phyloP scores from a whole-genome alignment of 495 filamentous ascomycete species.

The Jackrogersella multiformis region DNA sequence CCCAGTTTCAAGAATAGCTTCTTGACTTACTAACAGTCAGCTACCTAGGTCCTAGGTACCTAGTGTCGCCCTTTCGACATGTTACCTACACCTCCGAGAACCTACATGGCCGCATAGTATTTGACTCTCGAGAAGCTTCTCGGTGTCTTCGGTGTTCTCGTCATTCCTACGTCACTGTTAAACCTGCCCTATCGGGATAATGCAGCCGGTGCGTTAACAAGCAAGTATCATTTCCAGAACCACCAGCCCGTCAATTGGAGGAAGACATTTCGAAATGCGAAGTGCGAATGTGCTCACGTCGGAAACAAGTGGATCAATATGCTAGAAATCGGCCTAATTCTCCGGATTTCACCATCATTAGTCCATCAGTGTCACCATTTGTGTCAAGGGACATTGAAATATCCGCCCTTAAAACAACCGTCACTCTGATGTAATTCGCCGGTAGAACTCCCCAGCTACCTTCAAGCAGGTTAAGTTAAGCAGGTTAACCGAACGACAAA shows the following conservation, averaged over 20 bases:
- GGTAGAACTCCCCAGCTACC: not conserved
- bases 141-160: not conserved
- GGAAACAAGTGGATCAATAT: constrained; percentile 5
- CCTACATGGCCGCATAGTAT: too few relatives aligned
- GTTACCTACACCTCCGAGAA: not conserved
- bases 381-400: constrained; percentile 4
- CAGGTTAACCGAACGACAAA: constrained; percentile 20
- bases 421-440: constrained; percentile 23
- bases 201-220: constrained; percentile 3
- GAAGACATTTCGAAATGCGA: constrained; percentile 1
- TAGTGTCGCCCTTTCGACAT: not conserved
- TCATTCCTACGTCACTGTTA: not conserved
- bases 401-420: not conserved
- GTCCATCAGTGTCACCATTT: constrained; percentile 14
- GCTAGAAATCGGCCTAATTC: constrained; percentile 16
- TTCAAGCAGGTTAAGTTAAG: not conserved
- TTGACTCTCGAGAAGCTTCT: not conserved
- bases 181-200: constrained; percentile 18
- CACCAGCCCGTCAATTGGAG: not conserved
- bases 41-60: too few relatives aligned
- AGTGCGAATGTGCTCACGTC: constrained; percentile 1
- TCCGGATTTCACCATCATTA: constrained; percentile 26
- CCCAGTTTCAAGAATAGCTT: constrained; percentile 6
- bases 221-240: constrained; percentile 2
- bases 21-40: constrained; percentile 6